Base-by-base conservation (phyloP, 805 yeast species). In the Lipomyces chichibuensis region DNA sequence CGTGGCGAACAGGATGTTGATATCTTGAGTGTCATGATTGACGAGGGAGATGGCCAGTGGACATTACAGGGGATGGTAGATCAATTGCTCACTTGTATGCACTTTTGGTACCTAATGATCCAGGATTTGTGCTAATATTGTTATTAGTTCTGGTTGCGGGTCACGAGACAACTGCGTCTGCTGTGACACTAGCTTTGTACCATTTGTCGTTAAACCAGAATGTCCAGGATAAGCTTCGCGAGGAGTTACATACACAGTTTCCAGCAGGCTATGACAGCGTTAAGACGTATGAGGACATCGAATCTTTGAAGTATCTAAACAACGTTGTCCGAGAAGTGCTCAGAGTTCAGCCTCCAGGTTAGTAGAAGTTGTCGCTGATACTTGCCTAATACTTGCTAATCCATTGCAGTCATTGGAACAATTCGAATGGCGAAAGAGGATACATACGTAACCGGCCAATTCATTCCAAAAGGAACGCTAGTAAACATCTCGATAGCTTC, bases 141-240 rank as follows among this genome's bases (percentile, higher is more conserved):
- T 14, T 56, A 17, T 13, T 55, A 60, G 62, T 65, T 43, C 20
- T 65, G 55, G 59, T 62, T 14, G 70, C 70, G 2, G 71, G 71
- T n/a, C 71, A 69, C 37, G 71, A 69, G 58, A 69, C 71, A 3
- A 65, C 69, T 17, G 69, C 71, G 7, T 57, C 71, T 2, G 52
- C 69, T 13, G 33, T 54, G 2, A 32, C 64, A 13, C 25, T 60
- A 9, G 62, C 71, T 5, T 53, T 65, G 14, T 35, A 63, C 20
- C 53, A 43, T 27, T 53, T 69, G 6, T 59, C 63, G 39, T 49
- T 54, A 33, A 51, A 63, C 43, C 65, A 63, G 9, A 65, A 60
- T 3, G 23, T 69, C n/a, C 71, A 69, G 54, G 57, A 54, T 1
- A 52, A 58, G 17, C 64, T 69, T 11, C 67, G 69, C 49, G 62